Conservation (phyloP, 257 asterid species). For the Solanum tacnaense region DNA sequence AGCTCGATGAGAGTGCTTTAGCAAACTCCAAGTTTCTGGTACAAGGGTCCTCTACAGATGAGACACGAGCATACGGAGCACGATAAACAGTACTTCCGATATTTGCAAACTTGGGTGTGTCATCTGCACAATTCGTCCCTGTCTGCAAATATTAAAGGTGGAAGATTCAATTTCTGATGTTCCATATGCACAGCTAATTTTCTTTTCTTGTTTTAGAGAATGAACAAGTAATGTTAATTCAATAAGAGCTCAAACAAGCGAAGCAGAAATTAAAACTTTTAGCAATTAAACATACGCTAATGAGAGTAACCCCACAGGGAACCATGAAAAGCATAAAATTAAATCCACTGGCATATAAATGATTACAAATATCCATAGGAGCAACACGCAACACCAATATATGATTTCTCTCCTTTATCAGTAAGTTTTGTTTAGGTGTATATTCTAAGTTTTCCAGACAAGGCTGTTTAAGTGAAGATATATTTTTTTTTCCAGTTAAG, state of each 20-base stretch:
- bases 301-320: neutral
- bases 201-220: neutral
- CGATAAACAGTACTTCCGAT: slow-evolving; percentile 24
- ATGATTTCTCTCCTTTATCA: neutral
- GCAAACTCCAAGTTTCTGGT: slow-evolving; percentile 35
- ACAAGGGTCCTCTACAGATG: slow-evolving; percentile 64
- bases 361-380: neutral
- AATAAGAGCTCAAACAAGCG: neutral
- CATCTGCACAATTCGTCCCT: slow-evolving; percentile 24
- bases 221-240: neutral
- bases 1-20: slow-evolving; percentile 26
- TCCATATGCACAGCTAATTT: neutral
- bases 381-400: neutral
- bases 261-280: neutral
- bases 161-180: neutral
- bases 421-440: neutral
- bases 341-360: neutral
- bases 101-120: slow-evolving; percentile 19
- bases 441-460: neutral
- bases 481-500: neutral
- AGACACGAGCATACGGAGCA: slow-evolving; percentile 58
- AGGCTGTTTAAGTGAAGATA: neutral
- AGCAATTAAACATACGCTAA: neutral
- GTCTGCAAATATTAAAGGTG: slow-evolving; percentile 22
- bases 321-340: neutral